Evolutionary conservation across 1,139 yeast species (phyloP).

Genomic region (Pichia sp.): DNA sequence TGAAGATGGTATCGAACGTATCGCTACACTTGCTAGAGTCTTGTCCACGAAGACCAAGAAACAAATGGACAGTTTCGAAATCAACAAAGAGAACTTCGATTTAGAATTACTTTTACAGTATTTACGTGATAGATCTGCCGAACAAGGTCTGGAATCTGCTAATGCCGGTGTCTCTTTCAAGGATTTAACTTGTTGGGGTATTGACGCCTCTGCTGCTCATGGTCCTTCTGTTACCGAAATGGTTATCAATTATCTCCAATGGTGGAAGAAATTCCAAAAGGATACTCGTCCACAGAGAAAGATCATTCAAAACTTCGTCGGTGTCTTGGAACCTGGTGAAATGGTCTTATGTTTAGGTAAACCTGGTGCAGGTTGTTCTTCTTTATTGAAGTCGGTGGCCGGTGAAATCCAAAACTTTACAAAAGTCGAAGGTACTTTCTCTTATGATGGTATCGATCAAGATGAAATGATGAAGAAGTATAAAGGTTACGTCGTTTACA

Average conservation of each 20-base stretch:
- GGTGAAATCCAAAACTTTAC: constrained; percentile 35
- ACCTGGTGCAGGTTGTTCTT: constrained; percentile 43
- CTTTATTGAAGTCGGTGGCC: constrained; percentile 41
- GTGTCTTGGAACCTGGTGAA: constrained; percentile 28
- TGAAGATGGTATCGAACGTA: constrained; percentile 28
- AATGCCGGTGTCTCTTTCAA: constrained; percentile 49
- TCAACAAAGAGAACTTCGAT: constrained; percentile 27
- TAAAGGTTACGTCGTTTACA: constrained; percentile 54
- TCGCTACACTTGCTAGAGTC: constrained; percentile 29
- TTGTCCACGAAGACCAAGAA: constrained; percentile 30
- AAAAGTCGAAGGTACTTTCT: constrained; percentile 33
- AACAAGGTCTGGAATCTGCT: constrained; percentile 46
- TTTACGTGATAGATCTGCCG: constrained; percentile 34
- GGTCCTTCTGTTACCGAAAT: constrained; percentile 49
- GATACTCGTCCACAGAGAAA: constrained; percentile 37
- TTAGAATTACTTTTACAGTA: constrained; percentile 37
- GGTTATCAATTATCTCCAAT: constrained; percentile 33
- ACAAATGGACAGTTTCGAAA: constrained; percentile 27
- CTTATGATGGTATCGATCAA: constrained; percentile 52
- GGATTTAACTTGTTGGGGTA: constrained; percentile 46
- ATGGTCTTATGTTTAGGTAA: constrained; percentile 25
- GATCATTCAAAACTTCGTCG: constrained; percentile 40
- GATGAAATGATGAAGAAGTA: constrained; percentile 45
- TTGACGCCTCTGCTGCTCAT: constrained; percentile 51
- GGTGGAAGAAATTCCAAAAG: constrained; percentile 30